Base-by-base conservation (phyloP, 1,284 basidiomycete species). In the Psilocybe mexicana region DNA sequence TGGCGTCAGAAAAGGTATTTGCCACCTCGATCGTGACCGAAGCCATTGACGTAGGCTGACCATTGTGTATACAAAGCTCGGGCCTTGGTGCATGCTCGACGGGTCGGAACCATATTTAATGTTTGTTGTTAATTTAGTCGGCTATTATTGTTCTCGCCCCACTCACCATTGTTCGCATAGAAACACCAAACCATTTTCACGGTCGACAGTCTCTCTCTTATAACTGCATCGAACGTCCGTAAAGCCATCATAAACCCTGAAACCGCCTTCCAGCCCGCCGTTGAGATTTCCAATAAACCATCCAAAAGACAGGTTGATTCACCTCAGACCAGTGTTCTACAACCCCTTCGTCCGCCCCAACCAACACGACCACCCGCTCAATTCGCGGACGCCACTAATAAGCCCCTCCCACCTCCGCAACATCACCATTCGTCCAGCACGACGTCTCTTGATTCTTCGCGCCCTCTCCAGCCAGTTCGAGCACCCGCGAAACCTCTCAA, bases 81-180 rank as follows among this genome's bases (percentile, higher is more conserved):
- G 38, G 74, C 73, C 5, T 68, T 79, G 35, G 78, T 80, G 10
- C 75, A 79, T 61, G 77, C 79, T 8, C 73, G 79, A 50, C 73
- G 77, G 10, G 63, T 80, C 50, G 76, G 76, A 18, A 69, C 70
- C 33, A 67, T 77, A 47, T 76, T 80, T 63, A 76, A 76, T 69
- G 79, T 79, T 55, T 56, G 72, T 65, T 47, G 28, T 25, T 52
- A 59, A 62, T 47, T 63, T 3, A 24, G 40, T 14, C 4, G 18
- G 18, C 18, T 18, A 33, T 59, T 60, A 60, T 63, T 61, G 57
- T 65, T 63, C 49, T 45, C 24, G 45, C 30, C 43, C 44, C 40
- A 35, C 35, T 47, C 40, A 57, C 45, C 64, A 73, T 75, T 72
- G 70, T 74, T 71, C 63, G 64, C 52, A 38, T 62, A 80, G 78